These are phyloP conservation scores for Leishmania amazonensis DNA, from an alignment of 208 protist species.

Conservation along the genomic window DNA sequence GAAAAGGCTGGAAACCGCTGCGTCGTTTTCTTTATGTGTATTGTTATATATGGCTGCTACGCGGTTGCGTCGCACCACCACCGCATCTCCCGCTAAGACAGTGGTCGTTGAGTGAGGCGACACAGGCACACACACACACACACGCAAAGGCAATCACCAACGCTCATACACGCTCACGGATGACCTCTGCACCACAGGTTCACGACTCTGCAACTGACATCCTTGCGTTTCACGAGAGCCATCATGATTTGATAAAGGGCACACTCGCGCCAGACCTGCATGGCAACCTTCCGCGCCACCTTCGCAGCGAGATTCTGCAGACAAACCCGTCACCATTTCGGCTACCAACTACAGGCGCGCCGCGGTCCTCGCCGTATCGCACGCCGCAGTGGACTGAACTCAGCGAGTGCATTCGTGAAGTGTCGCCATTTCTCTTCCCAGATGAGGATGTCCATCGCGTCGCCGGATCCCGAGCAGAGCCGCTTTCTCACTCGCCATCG, in stretches of 20 bases:
- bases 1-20: too few species aligned
- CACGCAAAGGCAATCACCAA: not conserved
- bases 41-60: not conserved
- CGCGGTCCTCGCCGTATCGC: constrained; percentile 2
- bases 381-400: constrained; percentile 33
- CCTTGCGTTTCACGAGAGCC: constrained; percentile 47
- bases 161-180: not conserved
- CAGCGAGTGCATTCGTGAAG: constrained; percentile 25
- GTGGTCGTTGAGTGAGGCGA: not conserved
- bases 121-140: not conserved
- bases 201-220: constrained; percentile 19
- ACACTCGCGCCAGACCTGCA: constrained; percentile 29
- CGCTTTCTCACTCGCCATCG: not conserved
- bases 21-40: not conserved
- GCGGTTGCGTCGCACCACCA: not conserved
- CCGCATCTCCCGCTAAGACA: not conserved
- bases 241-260: constrained; percentile 44
- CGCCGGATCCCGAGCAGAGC: not conserved
- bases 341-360: not conserved
- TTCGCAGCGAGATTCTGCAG: not conserved
- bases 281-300: constrained; percentile 16
- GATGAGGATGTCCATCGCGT: not conserved
- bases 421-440: not conserved
- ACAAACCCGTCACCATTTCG: not conserved
- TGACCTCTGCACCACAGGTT: not conserved